These are phyloP conservation scores for Phytomonas sp. DNA, from an alignment of 208 protist species.

Conservation along the genomic window DNA sequence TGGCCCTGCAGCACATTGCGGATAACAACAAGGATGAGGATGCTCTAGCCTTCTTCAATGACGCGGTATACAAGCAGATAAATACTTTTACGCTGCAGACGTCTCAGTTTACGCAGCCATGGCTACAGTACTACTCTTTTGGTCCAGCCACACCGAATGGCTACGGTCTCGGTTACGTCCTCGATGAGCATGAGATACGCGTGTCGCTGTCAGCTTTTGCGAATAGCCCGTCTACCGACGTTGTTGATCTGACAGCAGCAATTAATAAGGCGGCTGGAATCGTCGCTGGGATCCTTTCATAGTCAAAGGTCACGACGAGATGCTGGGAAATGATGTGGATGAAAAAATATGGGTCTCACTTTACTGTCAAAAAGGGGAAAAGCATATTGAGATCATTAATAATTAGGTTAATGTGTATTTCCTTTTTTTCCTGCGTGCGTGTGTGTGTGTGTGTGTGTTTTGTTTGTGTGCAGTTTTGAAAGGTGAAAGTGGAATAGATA, in stretches of 20 bases:
- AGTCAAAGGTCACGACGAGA: constrained; percentile 3
- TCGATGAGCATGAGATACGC: constrained; percentile 78
- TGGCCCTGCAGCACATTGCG: constrained; percentile 73
- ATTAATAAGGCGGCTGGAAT: constrained; percentile 19
- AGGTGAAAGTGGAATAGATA: constrained; percentile 1
- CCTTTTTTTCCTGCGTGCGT: constrained; percentile 13
- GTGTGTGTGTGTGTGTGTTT: constrained; percentile 12
- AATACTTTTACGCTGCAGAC: constrained; percentile 50
- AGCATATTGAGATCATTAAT: constrained; percentile 2
- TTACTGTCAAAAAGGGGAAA: background rate
- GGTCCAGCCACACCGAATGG: constrained; percentile 80
- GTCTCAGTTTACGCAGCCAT: constrained; percentile 57
- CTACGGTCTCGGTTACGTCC: constrained; percentile 90
- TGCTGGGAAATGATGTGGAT: background rate
- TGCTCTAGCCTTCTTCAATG: constrained; percentile 75
- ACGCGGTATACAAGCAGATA: constrained; percentile 47
- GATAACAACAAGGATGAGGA: constrained; percentile 47
- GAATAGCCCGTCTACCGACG: constrained; percentile 62
- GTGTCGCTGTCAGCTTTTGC: constrained; percentile 80
- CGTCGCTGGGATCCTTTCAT: constrained; percentile 16
- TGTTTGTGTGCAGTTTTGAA: background rate
- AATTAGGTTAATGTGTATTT: constrained; percentile 16
- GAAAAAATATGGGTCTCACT: background rate
- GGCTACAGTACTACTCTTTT: constrained; percentile 74
- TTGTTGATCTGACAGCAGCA: constrained; percentile 39